Evolutionary conservation across 176 grass and related monocot species (phyloP).

Genomic region (Eleusine indica): DNA sequence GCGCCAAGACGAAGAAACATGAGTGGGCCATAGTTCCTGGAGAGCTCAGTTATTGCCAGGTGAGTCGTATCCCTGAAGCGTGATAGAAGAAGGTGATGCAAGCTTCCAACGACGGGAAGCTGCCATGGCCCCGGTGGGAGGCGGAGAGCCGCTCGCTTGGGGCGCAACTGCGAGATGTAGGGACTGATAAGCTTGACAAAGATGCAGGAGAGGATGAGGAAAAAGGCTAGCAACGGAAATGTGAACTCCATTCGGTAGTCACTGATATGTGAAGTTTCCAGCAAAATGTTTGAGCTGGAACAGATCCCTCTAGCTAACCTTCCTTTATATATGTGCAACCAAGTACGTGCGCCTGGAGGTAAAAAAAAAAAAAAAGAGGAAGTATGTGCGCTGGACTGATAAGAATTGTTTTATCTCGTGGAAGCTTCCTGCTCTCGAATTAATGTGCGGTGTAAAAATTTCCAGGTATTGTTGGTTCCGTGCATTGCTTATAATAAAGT

Average conservation of each 20-base stretch:
- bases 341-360: too few relatives aligned
- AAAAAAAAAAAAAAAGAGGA: too few relatives aligned
- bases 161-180: neutral
- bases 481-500: too few relatives aligned
- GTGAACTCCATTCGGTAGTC: conserved; percentile 21
- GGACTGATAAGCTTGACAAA: conserved; percentile 23
- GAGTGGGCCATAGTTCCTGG: neutral
- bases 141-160: neutral
- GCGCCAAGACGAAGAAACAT: conserved; percentile 50
- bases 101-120: conserved; percentile 51
- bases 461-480: neutral
- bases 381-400: too few relatives aligned
- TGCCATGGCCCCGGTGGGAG: conserved; percentile 43
- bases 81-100: conserved; percentile 45
- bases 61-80: conserved; percentile 35
- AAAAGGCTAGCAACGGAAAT: neutral
- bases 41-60: conserved; percentile 34
- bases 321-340: too few relatives aligned
- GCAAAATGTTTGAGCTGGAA: neutral
- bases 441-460: neutral
- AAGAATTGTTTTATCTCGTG: too few relatives aligned
- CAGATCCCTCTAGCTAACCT: neutral
- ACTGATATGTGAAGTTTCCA: neutral
- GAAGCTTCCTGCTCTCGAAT: neutral
- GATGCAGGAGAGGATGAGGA: neutral